These are phyloP conservation scores for Mucor mucedo DNA, from an alignment of 371 early-diverging fungal species.

Conservation along the genomic window DNA sequence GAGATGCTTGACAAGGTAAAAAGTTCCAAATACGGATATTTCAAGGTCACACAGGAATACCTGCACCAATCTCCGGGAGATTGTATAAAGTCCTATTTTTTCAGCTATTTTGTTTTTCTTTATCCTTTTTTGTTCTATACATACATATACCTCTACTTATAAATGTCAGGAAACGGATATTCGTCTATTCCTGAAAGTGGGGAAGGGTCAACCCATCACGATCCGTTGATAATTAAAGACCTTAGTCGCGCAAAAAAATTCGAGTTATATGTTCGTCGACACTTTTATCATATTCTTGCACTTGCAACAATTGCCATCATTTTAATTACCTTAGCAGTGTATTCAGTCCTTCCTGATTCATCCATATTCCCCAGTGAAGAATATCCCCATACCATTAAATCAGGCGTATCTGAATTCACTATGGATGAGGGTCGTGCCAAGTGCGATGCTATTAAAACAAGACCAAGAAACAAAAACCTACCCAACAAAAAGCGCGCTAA, in stretches of 20 bases:
- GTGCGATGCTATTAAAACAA: constrained; percentile 20
- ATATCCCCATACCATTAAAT: constrained; percentile 1
- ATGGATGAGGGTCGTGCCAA: constrained; percentile 25
- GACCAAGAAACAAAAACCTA: constrained; percentile 15
- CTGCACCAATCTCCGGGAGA: no score
- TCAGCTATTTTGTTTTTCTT: constrained; percentile 3
- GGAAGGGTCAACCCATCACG: constrained; percentile 12
- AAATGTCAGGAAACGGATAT: constrained; percentile 13
- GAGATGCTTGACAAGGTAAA: no score
- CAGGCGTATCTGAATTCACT: constrained; percentile 23
- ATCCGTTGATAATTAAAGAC: neutral
- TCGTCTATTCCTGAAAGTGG: constrained; percentile 14
- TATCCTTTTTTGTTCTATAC: neutral
- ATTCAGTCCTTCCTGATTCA: constrained; percentile 16
- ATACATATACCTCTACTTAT: neutral
- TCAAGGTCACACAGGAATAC: no score
- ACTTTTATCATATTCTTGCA: constrained; percentile 12
- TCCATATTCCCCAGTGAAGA: constrained; percentile 13
- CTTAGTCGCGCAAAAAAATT: neutral
- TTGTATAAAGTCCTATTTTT: neutral
- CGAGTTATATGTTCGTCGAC: constrained; percentile 5
- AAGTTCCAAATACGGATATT: no score
- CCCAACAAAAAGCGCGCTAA: constrained; percentile 14
- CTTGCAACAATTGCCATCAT: constrained; percentile 1
- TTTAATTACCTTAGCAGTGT: constrained; percentile 5